These are phyloP conservation scores for Asterella californica DNA, from an alignment of 225 moss, liverwort and hornwort species.

Conservation along the genomic window DNA sequence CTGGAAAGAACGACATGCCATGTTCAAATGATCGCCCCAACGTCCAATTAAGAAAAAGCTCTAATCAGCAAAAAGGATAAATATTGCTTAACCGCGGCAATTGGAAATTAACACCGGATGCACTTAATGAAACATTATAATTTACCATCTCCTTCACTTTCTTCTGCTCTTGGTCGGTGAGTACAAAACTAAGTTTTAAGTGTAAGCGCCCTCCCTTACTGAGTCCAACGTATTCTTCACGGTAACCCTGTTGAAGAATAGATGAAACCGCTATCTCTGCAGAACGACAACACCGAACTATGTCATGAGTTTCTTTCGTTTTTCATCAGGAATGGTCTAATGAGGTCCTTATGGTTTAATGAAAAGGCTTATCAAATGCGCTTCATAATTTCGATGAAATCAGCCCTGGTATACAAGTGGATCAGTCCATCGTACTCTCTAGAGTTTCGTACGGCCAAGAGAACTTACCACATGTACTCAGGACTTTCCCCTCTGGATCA, in stretches of 20 bases:
- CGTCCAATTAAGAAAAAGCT: background rate
- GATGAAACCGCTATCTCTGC: constrained; percentile 69
- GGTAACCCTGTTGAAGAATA: constrained; percentile 61
- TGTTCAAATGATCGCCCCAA: background rate
- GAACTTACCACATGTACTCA: constrained; percentile 50
- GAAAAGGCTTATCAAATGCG: background rate
- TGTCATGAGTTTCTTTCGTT: background rate
- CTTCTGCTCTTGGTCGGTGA: constrained; percentile 61
- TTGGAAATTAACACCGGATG: background rate
- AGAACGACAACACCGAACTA: constrained; percentile 11
- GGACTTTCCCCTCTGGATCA: constrained; percentile 44
- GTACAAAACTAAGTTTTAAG: constrained; percentile 58
- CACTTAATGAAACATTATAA: too few relatives aligned
- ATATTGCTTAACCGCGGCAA: background rate
- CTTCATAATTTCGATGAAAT: background rate
- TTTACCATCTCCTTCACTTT: constrained; percentile 61
- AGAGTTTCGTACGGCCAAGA: background rate
- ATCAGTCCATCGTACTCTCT: background rate
- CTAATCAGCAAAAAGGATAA: background rate
- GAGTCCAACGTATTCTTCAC: constrained; percentile 63
- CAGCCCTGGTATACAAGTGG: background rate
- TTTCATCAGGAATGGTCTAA: background rate
- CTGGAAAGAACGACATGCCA: constrained; percentile 22
- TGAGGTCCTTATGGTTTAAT: background rate
- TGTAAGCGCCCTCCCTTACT: constrained; percentile 68